A percentile compares a stretch with the other conserved stretches of the same genome.
These are phyloP conservation scores for Entophlyctis luteolus DNA, from an alignment of 192 early-diverging fungal genomes.

Conservation along the genomic window DNA sequence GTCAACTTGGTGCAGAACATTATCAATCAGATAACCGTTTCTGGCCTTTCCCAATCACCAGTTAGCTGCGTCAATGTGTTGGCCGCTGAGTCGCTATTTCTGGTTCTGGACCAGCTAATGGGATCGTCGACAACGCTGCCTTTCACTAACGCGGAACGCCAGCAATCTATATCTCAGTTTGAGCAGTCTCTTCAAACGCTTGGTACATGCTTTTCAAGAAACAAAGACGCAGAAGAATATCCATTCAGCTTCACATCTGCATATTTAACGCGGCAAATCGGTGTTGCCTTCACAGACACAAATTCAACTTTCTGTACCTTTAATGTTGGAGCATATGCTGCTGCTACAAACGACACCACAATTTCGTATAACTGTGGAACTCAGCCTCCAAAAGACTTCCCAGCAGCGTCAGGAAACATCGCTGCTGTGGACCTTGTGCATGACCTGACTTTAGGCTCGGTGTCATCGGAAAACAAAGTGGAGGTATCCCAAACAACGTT, in stretches of 20 bases:
- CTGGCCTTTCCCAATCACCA: background rate
- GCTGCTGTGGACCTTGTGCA: background rate
- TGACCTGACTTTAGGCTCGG: constrained; percentile 1
- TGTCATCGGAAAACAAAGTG: background rate
- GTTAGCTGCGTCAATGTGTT: constrained; percentile 4
- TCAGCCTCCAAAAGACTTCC: background rate
- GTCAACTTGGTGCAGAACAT: background rate
- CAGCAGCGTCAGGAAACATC: background rate
- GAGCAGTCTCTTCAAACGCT: background rate
- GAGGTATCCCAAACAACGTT: constrained; percentile 4
- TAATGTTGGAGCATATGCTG: background rate
- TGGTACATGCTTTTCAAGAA: constrained; percentile 14
- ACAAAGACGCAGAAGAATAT: constrained; percentile 11
- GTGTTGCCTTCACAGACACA: background rate
- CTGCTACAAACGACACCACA: background rate
- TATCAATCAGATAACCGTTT: background rate
- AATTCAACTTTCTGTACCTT: constrained; percentile 13
- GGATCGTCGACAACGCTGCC: background rate
- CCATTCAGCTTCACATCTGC: constrained; percentile 19
- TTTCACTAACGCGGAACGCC: background rate
- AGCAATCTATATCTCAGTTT: background rate
- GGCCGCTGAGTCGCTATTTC: background rate
- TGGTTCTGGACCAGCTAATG: constrained; percentile 16
- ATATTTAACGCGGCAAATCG: constrained; percentile 14
- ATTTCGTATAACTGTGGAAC: constrained; percentile 21